Evolutionary conservation across 2,329 filamentous ascomycete genomes (phyloP).

Genomic region (Monosporascus sp.): DNA sequence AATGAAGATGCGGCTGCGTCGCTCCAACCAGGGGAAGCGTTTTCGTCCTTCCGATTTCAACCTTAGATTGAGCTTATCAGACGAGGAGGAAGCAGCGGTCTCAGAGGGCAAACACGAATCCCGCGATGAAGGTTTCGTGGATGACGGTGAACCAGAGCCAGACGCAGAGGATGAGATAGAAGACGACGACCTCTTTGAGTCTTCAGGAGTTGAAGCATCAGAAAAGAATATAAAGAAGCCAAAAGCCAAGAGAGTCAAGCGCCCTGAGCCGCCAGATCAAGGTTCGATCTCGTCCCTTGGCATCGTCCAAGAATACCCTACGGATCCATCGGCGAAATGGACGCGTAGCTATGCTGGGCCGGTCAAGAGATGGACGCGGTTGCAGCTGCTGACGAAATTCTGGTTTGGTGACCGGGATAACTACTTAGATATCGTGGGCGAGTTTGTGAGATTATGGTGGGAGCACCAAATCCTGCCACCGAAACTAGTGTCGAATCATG

Average conservation of each 20-base stretch:
- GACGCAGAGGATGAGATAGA: constrained; percentile 1
- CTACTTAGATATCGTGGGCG: constrained; percentile 15
- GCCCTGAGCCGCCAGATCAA: constrained; percentile 7
- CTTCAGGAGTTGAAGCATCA: not conserved
- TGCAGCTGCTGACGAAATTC: constrained; percentile 20
- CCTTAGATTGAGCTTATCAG: constrained; percentile 14
- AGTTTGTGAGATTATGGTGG: constrained; percentile 23
- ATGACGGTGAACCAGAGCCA: not conserved
- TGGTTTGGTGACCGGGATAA: constrained; percentile 24
- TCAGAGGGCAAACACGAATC: constrained; percentile 8
- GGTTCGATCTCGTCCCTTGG: constrained; percentile 6
- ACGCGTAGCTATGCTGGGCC: constrained; percentile 27
- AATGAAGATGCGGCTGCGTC: constrained; percentile 22
- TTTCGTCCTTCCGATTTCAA: constrained; percentile 16
- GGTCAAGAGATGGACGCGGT: constrained; percentile 26
- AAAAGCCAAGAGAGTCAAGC: constrained; percentile 10
- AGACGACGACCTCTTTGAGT: not conserved
- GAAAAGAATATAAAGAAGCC: not conserved
- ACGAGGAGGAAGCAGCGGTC: constrained; percentile 13
- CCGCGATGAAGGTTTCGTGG: constrained; percentile 23
- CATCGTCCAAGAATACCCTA: constrained; percentile 25
- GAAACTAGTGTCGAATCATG: constrained; percentile 13
- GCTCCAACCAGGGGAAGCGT: constrained; percentile 22
- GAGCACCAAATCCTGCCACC: constrained; percentile 23
- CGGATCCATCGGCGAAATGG: constrained; percentile 26